phyloP scores from a whole-genome alignment of 2,329 filamentous ascomycete species.

The Sporothrix curviconia region DNA sequence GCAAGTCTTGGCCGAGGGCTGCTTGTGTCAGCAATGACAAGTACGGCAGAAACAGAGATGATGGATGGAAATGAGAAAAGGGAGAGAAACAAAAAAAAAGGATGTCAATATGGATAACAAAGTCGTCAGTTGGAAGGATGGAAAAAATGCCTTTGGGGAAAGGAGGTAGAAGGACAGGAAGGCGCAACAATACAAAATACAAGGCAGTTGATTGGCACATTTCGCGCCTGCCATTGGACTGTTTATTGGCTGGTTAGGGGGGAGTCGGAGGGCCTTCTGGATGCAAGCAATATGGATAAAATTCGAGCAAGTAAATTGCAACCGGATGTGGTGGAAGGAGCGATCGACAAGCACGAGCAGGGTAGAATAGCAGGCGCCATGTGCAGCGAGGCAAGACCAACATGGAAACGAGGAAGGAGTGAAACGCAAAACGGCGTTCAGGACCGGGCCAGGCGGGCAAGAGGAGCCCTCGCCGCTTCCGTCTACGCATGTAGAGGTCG shows the following conservation, averaged over 20 bases:
- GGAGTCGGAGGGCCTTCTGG: background rate
- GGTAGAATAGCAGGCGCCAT: background rate
- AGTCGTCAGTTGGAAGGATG: background rate
- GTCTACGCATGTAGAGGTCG: background rate
- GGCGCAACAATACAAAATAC: background rate
- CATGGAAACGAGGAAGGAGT: no score
- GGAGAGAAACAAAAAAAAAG: background rate
- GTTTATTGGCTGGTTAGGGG: background rate
- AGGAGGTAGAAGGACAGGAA: background rate
- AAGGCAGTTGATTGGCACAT: background rate
- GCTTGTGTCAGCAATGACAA: constrained; percentile 4
- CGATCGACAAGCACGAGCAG: background rate
- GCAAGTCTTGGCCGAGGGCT: background rate
- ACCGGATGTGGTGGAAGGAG: background rate
- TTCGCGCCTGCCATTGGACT: background rate
- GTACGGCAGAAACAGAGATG: background rate
- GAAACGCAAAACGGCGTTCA: no score
- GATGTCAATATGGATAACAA: no score
- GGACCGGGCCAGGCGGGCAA: background rate
- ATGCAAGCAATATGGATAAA: constrained; percentile 13
- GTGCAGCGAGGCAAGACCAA: no score
- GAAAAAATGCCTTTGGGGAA: background rate
- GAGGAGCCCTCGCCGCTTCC: background rate
- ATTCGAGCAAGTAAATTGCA: background rate
- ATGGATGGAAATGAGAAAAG: background rate